phyloP scores from a whole-genome alignment of 768 basidiomycete species.

The Psilocybe cyanescens region DNA sequence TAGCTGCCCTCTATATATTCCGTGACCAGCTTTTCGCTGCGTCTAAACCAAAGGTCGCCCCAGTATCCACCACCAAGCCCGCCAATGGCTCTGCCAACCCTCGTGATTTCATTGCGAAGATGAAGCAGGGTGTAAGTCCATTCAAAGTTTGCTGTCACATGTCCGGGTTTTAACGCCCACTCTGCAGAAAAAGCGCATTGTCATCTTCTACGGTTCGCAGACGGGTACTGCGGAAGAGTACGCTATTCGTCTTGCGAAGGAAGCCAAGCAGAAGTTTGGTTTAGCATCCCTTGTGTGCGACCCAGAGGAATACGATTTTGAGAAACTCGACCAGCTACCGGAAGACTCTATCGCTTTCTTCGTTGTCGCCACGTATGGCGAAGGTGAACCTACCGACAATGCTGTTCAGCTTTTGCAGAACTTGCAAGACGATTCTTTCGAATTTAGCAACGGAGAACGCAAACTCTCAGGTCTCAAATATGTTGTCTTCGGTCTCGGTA shows the following conservation, averaged over 20 bases:
- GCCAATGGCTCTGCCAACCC: constrained; percentile 82
- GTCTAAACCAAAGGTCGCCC: constrained; percentile 62
- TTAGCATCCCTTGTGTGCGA: constrained; percentile 96
- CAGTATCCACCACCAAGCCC: constrained; percentile 45
- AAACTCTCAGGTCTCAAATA: constrained; percentile 87
- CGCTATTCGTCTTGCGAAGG: constrained; percentile 96
- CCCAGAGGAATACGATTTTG: constrained; percentile 98
- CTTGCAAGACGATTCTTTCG: constrained; percentile 83
- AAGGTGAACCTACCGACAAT: constrained; percentile 99
- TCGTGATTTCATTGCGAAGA: constrained; percentile 92
- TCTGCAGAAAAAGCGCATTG: constrained; percentile 89
- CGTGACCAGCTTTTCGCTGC: constrained; percentile 77
- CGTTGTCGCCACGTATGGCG: constrained; percentile 97
- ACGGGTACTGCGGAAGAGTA: constrained; percentile 99
- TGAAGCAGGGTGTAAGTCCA: constrained; percentile 85
- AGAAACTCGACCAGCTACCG: constrained; percentile 90
- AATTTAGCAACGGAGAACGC: constrained; percentile 81
- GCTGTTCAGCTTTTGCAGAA: constrained; percentile 95
- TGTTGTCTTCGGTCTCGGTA: constrained; percentile 92
- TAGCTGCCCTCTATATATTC: constrained; percentile 83
- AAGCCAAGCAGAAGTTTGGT: constrained; percentile 95
- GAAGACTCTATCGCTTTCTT: constrained; percentile 90
- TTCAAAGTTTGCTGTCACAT: constrained; percentile 4
- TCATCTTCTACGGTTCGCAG: constrained; percentile 98
- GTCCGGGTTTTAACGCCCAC: constrained; percentile 10